phyloP scores from a whole-genome alignment of 2,329 filamentous ascomycete species.

The Cryphonectria radicalis region DNA sequence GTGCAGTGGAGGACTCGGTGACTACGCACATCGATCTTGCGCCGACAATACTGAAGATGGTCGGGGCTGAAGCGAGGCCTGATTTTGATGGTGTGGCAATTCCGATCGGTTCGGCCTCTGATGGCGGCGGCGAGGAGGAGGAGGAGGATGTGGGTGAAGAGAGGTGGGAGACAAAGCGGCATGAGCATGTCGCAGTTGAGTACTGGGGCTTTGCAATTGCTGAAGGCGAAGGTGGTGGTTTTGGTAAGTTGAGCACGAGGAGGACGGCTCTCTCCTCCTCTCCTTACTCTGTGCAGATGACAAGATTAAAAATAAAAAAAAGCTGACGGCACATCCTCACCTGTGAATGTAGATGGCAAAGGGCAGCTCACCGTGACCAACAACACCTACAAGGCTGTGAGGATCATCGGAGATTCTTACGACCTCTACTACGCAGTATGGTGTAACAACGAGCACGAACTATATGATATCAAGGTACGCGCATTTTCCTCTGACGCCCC shows the following conservation, averaged over 20 bases:
- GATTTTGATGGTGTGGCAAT: conserved; percentile 64
- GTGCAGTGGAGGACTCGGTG: conserved; percentile 48
- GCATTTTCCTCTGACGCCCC: too few relatives aligned
- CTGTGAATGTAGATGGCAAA: conserved; percentile 15
- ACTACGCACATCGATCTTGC: conserved; percentile 68
- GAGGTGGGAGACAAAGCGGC: conserved; percentile 33
- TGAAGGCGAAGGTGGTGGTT: conserved; percentile 35
- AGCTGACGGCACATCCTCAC: neutral
- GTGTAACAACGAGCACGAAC: conserved; percentile 67
- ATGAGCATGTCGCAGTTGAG: conserved; percentile 55
- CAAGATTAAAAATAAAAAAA: too few relatives aligned
- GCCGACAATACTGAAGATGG: conserved; percentile 59
- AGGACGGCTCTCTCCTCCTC: too few relatives aligned
- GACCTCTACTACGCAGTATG: conserved; percentile 67
- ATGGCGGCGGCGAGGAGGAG: neutral
- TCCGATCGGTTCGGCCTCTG: conserved; percentile 29
- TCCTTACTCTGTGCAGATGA: too few relatives aligned
- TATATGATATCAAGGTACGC: conserved; percentile 61
- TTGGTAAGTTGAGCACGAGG: neutral
- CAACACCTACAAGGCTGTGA: conserved; percentile 58
- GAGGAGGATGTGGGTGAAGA: neutral
- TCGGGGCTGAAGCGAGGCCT: conserved; percentile 44
- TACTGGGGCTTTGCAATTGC: conserved; percentile 47
- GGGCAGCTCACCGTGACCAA: conserved; percentile 19
- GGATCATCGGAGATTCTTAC: conserved; percentile 55